Base-by-base conservation (phyloP, 805 yeast species). In the Ogataea naganishii region DNA sequence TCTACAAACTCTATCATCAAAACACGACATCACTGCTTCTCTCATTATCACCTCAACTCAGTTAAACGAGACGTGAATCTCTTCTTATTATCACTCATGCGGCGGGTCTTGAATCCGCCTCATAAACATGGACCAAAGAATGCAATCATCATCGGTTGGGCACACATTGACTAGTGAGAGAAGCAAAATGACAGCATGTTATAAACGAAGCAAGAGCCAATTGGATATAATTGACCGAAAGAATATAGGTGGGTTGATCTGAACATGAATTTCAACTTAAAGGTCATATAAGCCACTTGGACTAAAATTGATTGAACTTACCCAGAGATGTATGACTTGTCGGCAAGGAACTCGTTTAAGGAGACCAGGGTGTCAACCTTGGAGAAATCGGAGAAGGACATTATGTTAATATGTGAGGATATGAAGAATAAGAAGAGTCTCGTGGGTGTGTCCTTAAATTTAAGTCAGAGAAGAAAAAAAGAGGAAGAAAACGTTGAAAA, bases 301-400 rank as follows among this genome's bases (percentile, higher is more conserved):
- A n/a, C n/a, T n/a, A n/a, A n/a, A n/a, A n/a, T n/a, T n/a, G n/a
- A n/a, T n/a, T 18, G 30, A 30, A 82, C 95, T 64, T 80, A 84
- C 95, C 96, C 96, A 64, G 83, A 88, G 52, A 88, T 60, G 84
- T 86, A 88, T 49, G 95, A 83, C 75, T 85, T 82, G 69, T 81
- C 89, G 63, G 81, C 85, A 64, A 88, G 77, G 74, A 72, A 75
- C 50, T 72, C 72, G 82, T 88, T 78, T 61, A 88, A 78, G 59
- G 83, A 60, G 51, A 72, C 56, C 52, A 80, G 60, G 51, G 83
- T 66, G 61, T 79, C 86, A 53, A 74, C 69, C 64, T 78, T 80
- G 46, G 89, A 73, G 74, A 80, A 80, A 60, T 80, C 86, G 39
- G 85, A 59, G 72, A 71, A 79, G 56, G 88, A 75, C 88, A 80